Percentiles rank a stretch among this genome's conserved stretches.
Conservation (phyloP, 495 filamentous ascomycete species). For the Trichoderma gamsii region DNA sequence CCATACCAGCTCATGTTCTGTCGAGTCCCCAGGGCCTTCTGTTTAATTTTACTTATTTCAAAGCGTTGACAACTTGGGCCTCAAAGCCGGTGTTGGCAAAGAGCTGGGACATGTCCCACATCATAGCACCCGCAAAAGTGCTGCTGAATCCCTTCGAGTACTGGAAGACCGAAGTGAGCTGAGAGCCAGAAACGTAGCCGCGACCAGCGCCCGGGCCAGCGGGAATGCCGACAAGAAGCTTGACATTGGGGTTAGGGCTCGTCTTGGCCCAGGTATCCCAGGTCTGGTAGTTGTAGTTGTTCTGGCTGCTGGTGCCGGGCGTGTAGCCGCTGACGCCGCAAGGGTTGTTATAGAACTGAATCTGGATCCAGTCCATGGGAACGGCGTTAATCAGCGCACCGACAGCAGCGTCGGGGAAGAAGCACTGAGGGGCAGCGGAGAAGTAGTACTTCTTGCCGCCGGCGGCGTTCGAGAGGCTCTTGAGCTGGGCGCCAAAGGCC, state of each 20-base stretch:
- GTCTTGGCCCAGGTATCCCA: slow-evolving; percentile 69
- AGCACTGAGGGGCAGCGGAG: slow-evolving; percentile 63
- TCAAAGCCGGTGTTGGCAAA: slow-evolving; percentile 55
- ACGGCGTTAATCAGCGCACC: slow-evolving; percentile 48
- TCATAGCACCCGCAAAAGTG: slow-evolving; percentile 65
- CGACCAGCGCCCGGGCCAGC: slow-evolving; percentile 54
- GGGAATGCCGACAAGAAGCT: slow-evolving; percentile 61
- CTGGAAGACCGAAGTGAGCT: slow-evolving; percentile 43
- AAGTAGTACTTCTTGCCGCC: slow-evolving; percentile 48
- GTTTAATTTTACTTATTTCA: slow-evolving; percentile 18
- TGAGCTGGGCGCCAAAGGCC: slow-evolving; percentile 51
- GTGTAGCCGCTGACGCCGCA: slow-evolving; percentile 55
- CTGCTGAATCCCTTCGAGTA: slow-evolving; percentile 47
- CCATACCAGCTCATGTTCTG: not conserved
- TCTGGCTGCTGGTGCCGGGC: slow-evolving; percentile 27
- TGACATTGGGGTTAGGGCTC: slow-evolving; percentile 56
- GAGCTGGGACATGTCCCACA: slow-evolving; percentile 64
- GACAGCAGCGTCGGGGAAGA: slow-evolving; percentile 56
- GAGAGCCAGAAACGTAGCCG: slow-evolving; percentile 47
- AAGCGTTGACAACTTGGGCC: slow-evolving; percentile 30
- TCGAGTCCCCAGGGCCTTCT: no score
- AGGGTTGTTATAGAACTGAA: slow-evolving; percentile 66
- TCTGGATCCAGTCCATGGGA: slow-evolving; percentile 57
- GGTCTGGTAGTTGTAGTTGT: slow-evolving; percentile 60
- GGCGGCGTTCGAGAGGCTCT: slow-evolving; percentile 42